Evolutionary conservation across 768 basidiomycete species (phyloP).

Genomic region (Phallus indusiatus): DNA sequence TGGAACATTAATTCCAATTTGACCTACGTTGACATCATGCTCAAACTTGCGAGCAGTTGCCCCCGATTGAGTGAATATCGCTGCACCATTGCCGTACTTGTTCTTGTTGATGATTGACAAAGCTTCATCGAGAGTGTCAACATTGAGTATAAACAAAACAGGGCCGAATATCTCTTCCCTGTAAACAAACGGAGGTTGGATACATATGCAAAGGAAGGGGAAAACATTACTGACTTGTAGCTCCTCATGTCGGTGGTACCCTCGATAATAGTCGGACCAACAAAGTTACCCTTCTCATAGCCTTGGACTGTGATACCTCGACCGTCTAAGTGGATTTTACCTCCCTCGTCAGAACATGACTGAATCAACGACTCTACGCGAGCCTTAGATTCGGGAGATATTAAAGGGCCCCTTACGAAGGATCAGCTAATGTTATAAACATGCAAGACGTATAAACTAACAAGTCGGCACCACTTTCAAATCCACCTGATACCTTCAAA

Average conservation of each 20-base stretch:
- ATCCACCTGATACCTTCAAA: constrained; percentile 82
- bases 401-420: constrained; percentile 31
- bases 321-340: constrained; percentile 81
- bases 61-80: constrained; percentile 94
- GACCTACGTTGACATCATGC: constrained; percentile 76
- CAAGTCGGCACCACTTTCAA: constrained; percentile 80
- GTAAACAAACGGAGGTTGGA: constrained; percentile 4
- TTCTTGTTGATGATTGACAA: constrained; percentile 85
- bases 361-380: constrained; percentile 65
- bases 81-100: constrained; percentile 87
- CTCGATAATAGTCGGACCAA: constrained; percentile 87
- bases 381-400: constrained; percentile 66
- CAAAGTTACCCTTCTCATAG: constrained; percentile 86
- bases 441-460: constrained; percentile 38
- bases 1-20: constrained; percentile 89
- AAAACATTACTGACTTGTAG: constrained; percentile 55
- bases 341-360: constrained; percentile 54
- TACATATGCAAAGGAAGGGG: not conserved
- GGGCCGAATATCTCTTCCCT: constrained; percentile 97
- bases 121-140: constrained; percentile 83
- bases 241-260: constrained; percentile 76
- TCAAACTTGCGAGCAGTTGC: constrained; percentile 94
- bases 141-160: constrained; percentile 67
- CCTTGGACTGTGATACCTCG: constrained; percentile 54
- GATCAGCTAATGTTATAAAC: not conserved